Percentiles rank a stretch among this genome's conserved stretches.
phyloP scores from a whole-genome alignment of 257 asterid genomes.

The Ilex aquifolium region DNA sequence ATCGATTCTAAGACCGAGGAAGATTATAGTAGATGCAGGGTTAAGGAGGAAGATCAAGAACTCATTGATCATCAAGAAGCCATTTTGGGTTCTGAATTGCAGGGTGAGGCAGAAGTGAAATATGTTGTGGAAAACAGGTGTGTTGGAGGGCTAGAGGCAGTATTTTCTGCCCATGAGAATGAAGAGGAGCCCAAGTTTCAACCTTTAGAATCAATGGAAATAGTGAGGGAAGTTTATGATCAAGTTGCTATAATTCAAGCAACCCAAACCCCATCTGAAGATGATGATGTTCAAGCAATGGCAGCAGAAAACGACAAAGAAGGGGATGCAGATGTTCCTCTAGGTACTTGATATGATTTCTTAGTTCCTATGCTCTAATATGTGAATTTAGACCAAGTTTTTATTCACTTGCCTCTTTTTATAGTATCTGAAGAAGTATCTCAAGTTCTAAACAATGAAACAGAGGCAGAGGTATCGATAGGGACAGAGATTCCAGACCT shows the following conservation, averaged over 20 bases:
- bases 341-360: conserved; percentile 27
- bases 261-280: not conserved
- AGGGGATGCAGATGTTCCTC: conserved; percentile 22
- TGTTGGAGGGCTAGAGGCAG: conserved; percentile 9
- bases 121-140: too few species aligned
- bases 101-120: too few species aligned
- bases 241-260: not conserved
- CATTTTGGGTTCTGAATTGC: too few species aligned
- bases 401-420: conserved; percentile 24
- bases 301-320: conserved; percentile 27
- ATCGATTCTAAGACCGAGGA: conserved; percentile 49
- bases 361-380: not conserved
- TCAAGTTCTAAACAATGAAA: conserved; percentile 42
- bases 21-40: conserved; percentile 17
- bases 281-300: conserved; percentile 23
- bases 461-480: conserved; percentile 85
- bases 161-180: conserved; percentile 29
- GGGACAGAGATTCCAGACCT: conserved; percentile 95
- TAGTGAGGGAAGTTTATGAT: conserved; percentile 26
- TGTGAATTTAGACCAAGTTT: conserved; percentile 5
- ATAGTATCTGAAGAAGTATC: conserved; percentile 51
- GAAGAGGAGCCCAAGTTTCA: conserved; percentile 39
- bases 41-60: conserved; percentile 14
- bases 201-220: conserved; percentile 50
- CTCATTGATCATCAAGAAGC: conserved; percentile 11